Conservation (phyloP, 2,329 filamentous ascomycete species). For the Scleromitrula shiraiana region DNA sequence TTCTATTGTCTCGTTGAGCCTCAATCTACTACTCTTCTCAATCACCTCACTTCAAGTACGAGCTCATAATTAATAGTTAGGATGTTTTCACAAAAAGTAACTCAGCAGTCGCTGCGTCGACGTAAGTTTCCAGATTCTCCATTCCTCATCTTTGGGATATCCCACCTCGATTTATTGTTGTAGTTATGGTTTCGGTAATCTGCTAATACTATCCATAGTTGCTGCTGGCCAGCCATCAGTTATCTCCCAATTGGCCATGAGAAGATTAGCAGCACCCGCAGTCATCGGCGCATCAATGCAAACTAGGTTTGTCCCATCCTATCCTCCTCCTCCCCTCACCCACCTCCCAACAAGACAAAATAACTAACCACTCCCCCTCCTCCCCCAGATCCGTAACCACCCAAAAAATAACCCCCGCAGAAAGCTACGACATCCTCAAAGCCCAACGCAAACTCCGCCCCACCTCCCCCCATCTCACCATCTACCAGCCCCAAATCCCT, state of each 20-base stretch:
- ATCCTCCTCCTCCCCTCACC: not conserved
- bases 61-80: slow-evolving; percentile 18
- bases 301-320: slow-evolving; percentile 35
- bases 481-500: slow-evolving; percentile 65
- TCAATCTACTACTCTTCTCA: not conserved
- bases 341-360: not conserved
- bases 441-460: slow-evolving; percentile 61
- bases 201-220: slow-evolving; percentile 26
- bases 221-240: slow-evolving; percentile 37
- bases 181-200: slow-evolving; percentile 5
- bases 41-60: not conserved
- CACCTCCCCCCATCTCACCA: slow-evolving; percentile 59
- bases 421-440: slow-evolving; percentile 50
- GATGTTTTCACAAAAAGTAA: slow-evolving; percentile 38
- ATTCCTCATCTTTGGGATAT: not conserved
- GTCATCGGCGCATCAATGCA: slow-evolving; percentile 37
- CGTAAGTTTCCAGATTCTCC: slow-evolving; percentile 25
- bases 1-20: too few relatives aligned
- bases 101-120: slow-evolving; percentile 37
- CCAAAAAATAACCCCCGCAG: slow-evolving; percentile 35
- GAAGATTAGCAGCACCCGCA: slow-evolving; percentile 34
- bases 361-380: slow-evolving; percentile 11
- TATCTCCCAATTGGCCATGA: slow-evolving; percentile 32
- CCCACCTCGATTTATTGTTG: slow-evolving; percentile 7
- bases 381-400: slow-evolving; percentile 39